These are phyloP conservation scores for Waltergamsia citrina DNA, from an alignment of 2,329 filamentous ascomycete genomes.

Conservation along the genomic window DNA sequence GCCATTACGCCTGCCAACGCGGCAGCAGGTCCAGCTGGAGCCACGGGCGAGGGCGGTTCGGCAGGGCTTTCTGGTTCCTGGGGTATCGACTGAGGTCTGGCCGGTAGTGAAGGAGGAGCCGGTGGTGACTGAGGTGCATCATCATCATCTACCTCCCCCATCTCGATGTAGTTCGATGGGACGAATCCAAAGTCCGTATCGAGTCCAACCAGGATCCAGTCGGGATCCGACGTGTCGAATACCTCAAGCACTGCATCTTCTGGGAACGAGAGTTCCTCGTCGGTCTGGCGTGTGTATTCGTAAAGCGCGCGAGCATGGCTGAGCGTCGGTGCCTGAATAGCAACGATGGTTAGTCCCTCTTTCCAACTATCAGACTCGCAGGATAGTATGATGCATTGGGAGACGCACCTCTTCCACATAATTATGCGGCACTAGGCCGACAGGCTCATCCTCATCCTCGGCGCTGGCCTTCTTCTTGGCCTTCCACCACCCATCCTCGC, in stretches of 20 bases:
- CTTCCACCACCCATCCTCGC: conserved; percentile 84
- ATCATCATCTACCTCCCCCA: conserved; percentile 38
- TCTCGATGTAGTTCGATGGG: conserved; percentile 90
- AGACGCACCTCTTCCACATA: conserved; percentile 76
- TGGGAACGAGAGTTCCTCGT: conserved; percentile 92
- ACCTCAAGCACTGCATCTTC: conserved; percentile 79
- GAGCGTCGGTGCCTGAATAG: conserved; percentile 50
- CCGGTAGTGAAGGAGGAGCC: conserved; percentile 32
- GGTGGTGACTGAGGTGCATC: conserved; percentile 21
- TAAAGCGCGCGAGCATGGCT: conserved; percentile 84
- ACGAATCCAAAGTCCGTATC: conserved; percentile 88
- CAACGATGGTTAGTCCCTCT: background rate
- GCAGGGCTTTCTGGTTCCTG: conserved; percentile 22
- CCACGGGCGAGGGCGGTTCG: conserved; percentile 9
- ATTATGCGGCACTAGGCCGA: conserved; percentile 85
- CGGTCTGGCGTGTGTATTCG: conserved; percentile 93
- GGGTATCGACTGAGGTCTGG: conserved; percentile 24
- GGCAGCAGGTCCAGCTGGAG: conserved; percentile 36
- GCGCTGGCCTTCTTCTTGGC: conserved; percentile 80
- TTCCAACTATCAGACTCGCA: too few species aligned
- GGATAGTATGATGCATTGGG: too few species aligned
- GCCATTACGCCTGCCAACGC: conserved; percentile 48
- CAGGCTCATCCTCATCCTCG: conserved; percentile 84
- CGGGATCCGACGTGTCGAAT: conserved; percentile 83
- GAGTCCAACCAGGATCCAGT: conserved; percentile 89